Conservation (phyloP, 2,329 filamentous ascomycete species). For the Sclerotinia sclerotiorum region DNA sequence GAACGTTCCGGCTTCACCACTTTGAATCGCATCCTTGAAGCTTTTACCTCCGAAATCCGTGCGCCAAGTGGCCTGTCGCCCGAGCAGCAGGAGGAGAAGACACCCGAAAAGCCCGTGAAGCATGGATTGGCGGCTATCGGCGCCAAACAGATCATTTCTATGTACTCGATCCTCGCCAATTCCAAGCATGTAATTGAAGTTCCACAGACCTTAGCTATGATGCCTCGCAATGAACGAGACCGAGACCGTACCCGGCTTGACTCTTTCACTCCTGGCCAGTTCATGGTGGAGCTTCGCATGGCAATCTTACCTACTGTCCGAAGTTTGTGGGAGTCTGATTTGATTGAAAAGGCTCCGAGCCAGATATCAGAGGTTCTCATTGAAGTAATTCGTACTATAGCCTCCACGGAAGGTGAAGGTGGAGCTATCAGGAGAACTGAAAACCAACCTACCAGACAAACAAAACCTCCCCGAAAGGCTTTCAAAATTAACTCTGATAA, state of each 20-base stretch:
- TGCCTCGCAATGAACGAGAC: constrained; percentile 52
- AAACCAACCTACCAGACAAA: constrained; percentile 47
- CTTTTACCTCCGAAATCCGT: constrained; percentile 61
- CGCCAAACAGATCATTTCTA: constrained; percentile 79
- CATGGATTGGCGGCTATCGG: constrained; percentile 52
- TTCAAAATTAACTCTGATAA: constrained; percentile 54
- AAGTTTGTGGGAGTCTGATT: constrained; percentile 79
- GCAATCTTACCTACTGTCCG: constrained; percentile 74
- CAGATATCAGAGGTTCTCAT: constrained; percentile 76
- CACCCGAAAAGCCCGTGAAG: constrained; percentile 25
- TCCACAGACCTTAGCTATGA: constrained; percentile 57
- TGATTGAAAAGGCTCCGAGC: constrained; percentile 78
- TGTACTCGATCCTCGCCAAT: constrained; percentile 75
- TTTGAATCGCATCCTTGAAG: constrained; percentile 69
- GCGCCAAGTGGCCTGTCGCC: constrained; percentile 34
- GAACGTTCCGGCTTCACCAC: constrained; percentile 72
- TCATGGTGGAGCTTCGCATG: constrained; percentile 82
- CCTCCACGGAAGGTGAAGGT: constrained; percentile 73
- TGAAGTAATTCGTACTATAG: constrained; percentile 76
- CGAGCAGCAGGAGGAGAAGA: constrained; percentile 41
- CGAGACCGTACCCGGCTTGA: constrained; percentile 56
- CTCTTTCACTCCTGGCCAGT: constrained; percentile 68
- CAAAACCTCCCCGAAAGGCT: constrained; percentile 43
- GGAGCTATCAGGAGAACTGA: constrained; percentile 63
- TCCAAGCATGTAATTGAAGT: constrained; percentile 81